Evolutionary conservation across 768 basidiomycete species (phyloP), one percentile per base, ranked within the genome.

Genomic region (Phylloporus sp.): DNA sequence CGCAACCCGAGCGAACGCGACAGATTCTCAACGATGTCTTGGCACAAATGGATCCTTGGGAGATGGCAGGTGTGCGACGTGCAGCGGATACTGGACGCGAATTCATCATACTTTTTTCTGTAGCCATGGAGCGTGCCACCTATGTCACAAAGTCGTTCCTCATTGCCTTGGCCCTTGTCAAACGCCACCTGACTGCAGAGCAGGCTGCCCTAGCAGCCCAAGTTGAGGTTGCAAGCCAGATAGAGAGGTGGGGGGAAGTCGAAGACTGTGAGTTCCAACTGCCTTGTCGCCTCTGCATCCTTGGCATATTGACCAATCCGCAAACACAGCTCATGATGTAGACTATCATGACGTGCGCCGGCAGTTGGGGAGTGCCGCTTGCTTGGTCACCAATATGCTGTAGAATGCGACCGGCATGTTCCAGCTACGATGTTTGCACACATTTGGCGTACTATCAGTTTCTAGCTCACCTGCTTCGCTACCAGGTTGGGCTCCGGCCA

Each of bases 201-300:
- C 73, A 91, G 60, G 94, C 95, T 9, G 80, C 93, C 3, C 66
- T 81, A 40, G 90, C 90, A 0, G 79, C 91, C 7, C 85, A 86
- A 42, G 94, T 95, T 8, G 96, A 99, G 69, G 95, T 99, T 0
- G 76, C 83, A 52, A 94, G 91, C 63, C 95, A 98, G 70, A 97
- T 97, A 50, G 82, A 94, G 66, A 77, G 84, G 39, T 99, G 96
- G 96, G 96, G 96, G n/a, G 95, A 98, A 69, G 96, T 99, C 0
- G 96, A 98, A 72, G 96, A 98, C 65, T 90, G 95, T 98, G 60
- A 74, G 96, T 75, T 24, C 36, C 18, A 17, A 23, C 27, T 6
- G 21, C 41, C 13, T 41, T 27, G 33, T 35, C 27, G 20, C 33
- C n/a, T 35, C 9, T 32, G 28, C 29, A 6, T 17, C 35, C 23